Base-by-base conservation (phyloP, 169 alveolate genomes). In the Cryptosporidium felis region DNA sequence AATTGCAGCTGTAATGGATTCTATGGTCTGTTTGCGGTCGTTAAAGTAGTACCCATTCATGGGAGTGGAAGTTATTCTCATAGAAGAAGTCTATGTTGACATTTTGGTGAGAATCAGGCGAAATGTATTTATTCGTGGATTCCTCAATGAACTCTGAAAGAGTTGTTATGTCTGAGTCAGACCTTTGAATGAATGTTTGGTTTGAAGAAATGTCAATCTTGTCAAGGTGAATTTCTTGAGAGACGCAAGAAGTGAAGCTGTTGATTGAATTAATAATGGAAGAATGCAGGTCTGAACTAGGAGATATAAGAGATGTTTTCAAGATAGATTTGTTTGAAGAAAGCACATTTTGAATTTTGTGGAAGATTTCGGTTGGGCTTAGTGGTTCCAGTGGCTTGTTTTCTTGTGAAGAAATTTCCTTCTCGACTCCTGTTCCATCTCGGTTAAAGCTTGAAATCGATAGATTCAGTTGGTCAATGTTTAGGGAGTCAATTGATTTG, bases 251-350 rank as follows among this genome's bases (percentile, higher is more conserved):
- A 28, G 81, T 46, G 14, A 65, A 65, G 9, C 53, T 45, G 32
- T 65, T 65, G 5, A 65, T 65, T 45, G 81, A 65, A 30, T 36
- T 65, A 65, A 65, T 65, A 26, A 65, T 65, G 10, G 81, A 65
- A 9, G 62, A 46, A 21, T n/a, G 28, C 62, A 14, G 81, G 81
- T 26, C 23, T 45, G 59, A 65, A n/a, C n/a, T n/a, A n/a, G n/a
- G n/a, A n/a, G n/a, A n/a, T n/a, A n/a, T 44, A 9, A 65, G 26
- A 8, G 61, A 28, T 8, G 61, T 44, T 26, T 46, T 65, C 49
- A 65, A n/a, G 32, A 46, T 3, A 9, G 44, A 26, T 14, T 45
- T 46, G 12, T 26, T 46, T 34, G 34, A 34, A 1, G 61, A 45
- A 2, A 65, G 44, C 4, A 65, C 44, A 9, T 45, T 18, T 23